Conservation (phyloP, 306 rosid genomes). For the Cyclanthera cordifolia region DNA sequence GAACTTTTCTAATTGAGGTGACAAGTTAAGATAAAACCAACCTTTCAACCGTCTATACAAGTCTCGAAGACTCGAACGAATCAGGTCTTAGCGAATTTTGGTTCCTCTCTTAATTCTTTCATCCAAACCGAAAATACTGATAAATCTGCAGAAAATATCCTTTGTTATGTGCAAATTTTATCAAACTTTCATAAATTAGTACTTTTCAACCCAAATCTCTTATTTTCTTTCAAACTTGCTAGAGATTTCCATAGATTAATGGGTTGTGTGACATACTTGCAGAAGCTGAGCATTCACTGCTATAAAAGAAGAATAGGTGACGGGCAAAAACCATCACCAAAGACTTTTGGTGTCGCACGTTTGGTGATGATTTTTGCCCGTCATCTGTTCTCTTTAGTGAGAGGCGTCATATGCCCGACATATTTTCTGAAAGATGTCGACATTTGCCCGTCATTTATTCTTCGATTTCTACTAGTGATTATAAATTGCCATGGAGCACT, state of each 20-base stretch:
- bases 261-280: conserved; percentile 30
- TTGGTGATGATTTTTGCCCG: too few relatives aligned
- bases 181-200: conserved; percentile 27
- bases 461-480: too few relatives aligned
- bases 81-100: conserved; percentile 44
- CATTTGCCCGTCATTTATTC: too few relatives aligned
- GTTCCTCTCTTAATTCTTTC: conserved; percentile 29
- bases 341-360: neutral
- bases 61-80: conserved; percentile 28
- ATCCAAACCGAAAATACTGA: conserved; percentile 12
- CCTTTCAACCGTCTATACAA: conserved; percentile 22
- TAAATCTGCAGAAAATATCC: conserved; percentile 37
- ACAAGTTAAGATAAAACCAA: conserved; percentile 22
- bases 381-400: too few relatives aligned
- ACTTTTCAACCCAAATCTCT: conserved; percentile 18
- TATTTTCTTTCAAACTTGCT: conserved; percentile 31
- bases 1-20: conserved; percentile 25
- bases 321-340: conserved; percentile 26
- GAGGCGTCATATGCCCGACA: too few relatives aligned
- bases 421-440: too few relatives aligned
- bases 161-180: conserved; percentile 46
- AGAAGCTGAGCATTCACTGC: conserved; percentile 44
- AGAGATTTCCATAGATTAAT: conserved; percentile 31
- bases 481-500: too few relatives aligned
- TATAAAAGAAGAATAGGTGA: conserved; percentile 14